Percentiles rank a stretch among this genome's conserved stretches.
phyloP scores from a whole-genome alignment of 179 eudicot species.

The Nepenthes alata region DNA sequence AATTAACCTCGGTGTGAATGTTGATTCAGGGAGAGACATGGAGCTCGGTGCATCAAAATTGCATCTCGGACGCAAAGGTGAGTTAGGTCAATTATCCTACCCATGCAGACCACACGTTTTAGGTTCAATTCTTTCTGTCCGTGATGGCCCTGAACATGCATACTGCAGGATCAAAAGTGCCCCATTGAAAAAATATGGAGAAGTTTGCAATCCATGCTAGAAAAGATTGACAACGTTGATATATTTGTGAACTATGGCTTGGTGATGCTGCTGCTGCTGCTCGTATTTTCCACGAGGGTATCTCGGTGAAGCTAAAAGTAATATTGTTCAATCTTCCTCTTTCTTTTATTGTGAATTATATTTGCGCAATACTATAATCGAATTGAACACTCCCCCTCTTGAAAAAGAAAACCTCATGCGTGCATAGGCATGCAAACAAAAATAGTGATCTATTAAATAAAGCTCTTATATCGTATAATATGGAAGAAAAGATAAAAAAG shows the following conservation, averaged over 20 bases:
- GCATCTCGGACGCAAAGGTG: constrained; percentile 10
- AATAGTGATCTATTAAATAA: too few relatives aligned
- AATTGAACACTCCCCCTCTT: too few relatives aligned
- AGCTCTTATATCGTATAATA: too few relatives aligned
- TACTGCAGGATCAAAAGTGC: constrained; percentile 37
- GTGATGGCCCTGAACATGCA: neutral
- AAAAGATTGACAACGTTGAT: constrained; percentile 34
- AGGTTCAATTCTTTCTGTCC: neutral
- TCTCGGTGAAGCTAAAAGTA: constrained; percentile 35
- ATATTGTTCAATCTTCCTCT: neutral
- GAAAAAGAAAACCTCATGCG: too few relatives aligned
- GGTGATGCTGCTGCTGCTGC: constrained; percentile 40
- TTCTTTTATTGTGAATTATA: neutral
- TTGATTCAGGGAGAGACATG: too few relatives aligned
- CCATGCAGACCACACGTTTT: neutral
- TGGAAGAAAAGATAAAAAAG: too few relatives aligned
- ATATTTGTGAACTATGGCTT: constrained; percentile 53
- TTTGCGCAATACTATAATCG: too few relatives aligned
- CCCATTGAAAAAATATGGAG: constrained; percentile 40
- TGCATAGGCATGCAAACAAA: too few relatives aligned
- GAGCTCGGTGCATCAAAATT: too few relatives aligned
- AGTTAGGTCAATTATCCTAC: neutral
- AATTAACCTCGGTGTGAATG: too few relatives aligned
- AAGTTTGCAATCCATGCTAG: constrained; percentile 33
- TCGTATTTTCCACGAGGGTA: constrained; percentile 52